Conservation (phyloP, 306 rosid genomes). For the Corylus americana region DNA sequence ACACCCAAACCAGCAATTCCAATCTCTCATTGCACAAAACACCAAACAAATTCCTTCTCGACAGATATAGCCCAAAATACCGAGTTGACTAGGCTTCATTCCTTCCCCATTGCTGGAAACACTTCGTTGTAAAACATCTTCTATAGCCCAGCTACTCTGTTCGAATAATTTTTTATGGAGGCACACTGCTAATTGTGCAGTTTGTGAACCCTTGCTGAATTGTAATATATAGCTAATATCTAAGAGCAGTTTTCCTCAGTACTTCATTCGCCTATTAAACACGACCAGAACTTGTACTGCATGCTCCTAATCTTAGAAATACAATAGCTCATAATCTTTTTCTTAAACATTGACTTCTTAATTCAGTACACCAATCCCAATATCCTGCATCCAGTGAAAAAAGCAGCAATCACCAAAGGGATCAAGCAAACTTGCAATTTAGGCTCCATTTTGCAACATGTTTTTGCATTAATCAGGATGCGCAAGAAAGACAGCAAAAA, state of each 20-base stretch:
- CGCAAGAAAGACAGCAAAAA: background rate
- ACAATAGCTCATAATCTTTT: background rate
- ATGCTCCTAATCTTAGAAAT: background rate
- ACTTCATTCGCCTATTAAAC: background rate
- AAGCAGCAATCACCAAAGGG: background rate
- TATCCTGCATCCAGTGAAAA: background rate
- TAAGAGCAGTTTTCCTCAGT: background rate
- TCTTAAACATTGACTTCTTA: background rate
- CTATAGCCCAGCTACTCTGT: too few relatives aligned
- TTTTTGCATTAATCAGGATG: background rate
- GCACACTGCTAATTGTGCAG: background rate
- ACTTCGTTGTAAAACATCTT: background rate
- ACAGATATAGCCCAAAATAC: background rate
- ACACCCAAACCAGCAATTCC: conserved; percentile 43
- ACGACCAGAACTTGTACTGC: background rate
- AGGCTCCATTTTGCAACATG: background rate
- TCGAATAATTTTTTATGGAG: too few relatives aligned
- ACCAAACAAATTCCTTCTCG: conserved; percentile 11
- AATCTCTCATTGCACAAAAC: conserved; percentile 28
- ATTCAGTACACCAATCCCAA: background rate
- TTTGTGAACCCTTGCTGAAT: too few relatives aligned
- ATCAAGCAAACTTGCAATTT: background rate
- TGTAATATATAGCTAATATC: background rate
- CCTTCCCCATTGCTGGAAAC: background rate
- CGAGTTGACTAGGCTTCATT: background rate